Conservation (phyloP, 768 basidiomycete genomes). For the Rhizopogon sp. region DNA sequence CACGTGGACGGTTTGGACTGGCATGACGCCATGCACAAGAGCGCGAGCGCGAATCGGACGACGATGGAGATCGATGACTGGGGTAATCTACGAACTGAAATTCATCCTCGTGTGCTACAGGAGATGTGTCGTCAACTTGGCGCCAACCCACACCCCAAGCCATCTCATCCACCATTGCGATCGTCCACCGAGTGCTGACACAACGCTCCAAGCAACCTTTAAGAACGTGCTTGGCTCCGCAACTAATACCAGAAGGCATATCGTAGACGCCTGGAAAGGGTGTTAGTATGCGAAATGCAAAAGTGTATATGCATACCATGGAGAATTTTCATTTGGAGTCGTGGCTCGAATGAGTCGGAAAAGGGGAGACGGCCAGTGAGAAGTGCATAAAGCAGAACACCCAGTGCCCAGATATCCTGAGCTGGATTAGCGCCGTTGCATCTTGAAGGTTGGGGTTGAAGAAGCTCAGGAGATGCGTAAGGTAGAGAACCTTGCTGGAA, state of each 20-base stretch:
- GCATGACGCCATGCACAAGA: slow-evolving; percentile 23
- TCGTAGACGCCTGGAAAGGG: slow-evolving; percentile 52
- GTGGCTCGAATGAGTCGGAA: slow-evolving; percentile 83
- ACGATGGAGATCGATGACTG: slow-evolving; percentile 9
- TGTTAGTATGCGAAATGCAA: slow-evolving; percentile 6
- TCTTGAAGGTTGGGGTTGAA: slow-evolving; percentile 49
- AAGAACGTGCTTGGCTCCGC: slow-evolving; percentile 64
- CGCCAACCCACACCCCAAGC: slow-evolving; percentile 80
- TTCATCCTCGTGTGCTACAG: slow-evolving; percentile 23
- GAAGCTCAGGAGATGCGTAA: slow-evolving; percentile 86
- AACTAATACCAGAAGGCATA: slow-evolving; percentile 50
- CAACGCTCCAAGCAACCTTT: slow-evolving; percentile 74
- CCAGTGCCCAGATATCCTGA: slow-evolving; percentile 96
- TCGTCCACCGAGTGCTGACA: slow-evolving; percentile 66
- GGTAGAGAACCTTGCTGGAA: slow-evolving; percentile 84
- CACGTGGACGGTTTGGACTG: slow-evolving; percentile 21
- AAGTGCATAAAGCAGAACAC: slow-evolving; percentile 82
- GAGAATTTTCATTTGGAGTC: slow-evolving; percentile 88
- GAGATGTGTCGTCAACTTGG: slow-evolving; percentile 24
- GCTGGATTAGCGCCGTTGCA: slow-evolving; percentile 45
- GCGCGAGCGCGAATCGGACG: slow-evolving; percentile 22
- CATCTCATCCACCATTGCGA: slow-evolving; percentile 72
- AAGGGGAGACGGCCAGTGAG: slow-evolving; percentile 87
- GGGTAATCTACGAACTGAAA: slow-evolving; percentile 20
- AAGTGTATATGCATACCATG: slow-evolving; percentile 49